Evolutionary conservation across 805 yeast genomes (phyloP).

Genomic region (Candida succiphila): DNA sequence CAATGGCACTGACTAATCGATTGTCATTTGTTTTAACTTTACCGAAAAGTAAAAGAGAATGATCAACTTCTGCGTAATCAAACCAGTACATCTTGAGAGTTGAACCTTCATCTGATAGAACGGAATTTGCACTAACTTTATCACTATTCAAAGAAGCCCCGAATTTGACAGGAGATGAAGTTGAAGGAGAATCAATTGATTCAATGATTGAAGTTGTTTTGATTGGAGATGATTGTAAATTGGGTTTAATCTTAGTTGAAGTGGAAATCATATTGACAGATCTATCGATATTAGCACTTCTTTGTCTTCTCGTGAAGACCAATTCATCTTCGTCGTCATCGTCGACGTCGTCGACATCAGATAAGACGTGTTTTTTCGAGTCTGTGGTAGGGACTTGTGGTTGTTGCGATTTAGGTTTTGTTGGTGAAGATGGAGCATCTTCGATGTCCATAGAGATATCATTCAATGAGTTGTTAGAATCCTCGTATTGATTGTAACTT

Average conservation of each 20-base stretch:
- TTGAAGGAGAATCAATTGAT: constrained; percentile 1
- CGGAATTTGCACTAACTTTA: constrained; percentile 23
- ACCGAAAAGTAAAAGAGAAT: constrained; percentile 67
- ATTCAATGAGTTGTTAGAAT: constrained; percentile 1
- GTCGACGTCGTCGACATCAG: constrained; percentile 7
- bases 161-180: constrained; percentile 15
- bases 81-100: constrained; percentile 75
- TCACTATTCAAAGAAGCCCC: constrained; percentile 15
- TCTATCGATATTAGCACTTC: constrained; percentile 30
- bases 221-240: constrained; percentile 16
- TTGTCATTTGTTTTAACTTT: constrained; percentile 56
- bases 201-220: constrained; percentile 2
- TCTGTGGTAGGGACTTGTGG: not conserved
- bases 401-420: constrained; percentile 3
- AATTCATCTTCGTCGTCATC: constrained; percentile 45
- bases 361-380: too few relatives aligned
- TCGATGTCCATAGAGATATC: constrained; percentile 5
- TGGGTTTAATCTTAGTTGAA: constrained; percentile 4
- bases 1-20: constrained; percentile 58
- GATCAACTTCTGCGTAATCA: constrained; percentile 75
- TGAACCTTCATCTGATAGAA: constrained; percentile 23
- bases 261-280: constrained; percentile 30
- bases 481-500: constrained; percentile 14
- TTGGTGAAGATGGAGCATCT: constrained; percentile 24
- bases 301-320: constrained; percentile 42